Conservation (phyloP, 345 rosid genomes). For the Anastatica hierochuntica region DNA sequence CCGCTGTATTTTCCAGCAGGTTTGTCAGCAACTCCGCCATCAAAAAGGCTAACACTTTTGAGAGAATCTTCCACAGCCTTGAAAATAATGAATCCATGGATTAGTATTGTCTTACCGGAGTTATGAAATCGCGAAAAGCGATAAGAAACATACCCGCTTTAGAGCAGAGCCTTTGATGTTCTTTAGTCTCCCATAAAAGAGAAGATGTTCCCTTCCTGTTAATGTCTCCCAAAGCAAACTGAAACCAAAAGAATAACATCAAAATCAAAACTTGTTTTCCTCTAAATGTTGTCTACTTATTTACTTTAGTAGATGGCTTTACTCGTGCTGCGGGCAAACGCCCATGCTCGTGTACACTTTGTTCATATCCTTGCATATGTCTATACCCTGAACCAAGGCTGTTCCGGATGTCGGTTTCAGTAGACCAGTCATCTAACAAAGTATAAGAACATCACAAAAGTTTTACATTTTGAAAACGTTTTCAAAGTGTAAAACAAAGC, state of each 20-base stretch:
- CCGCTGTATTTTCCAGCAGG: constrained; percentile 89
- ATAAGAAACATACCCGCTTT: constrained; percentile 33
- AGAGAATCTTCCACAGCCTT: constrained; percentile 98
- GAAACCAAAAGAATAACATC: constrained; percentile 5
- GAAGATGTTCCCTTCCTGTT: constrained; percentile 83
- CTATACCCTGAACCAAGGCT: constrained; percentile 68
- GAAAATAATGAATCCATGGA: constrained; percentile 4
- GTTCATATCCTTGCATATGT: constrained; percentile 60
- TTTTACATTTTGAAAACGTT: not conserved
- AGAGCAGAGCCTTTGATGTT: constrained; percentile 66
- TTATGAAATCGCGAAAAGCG: not conserved
- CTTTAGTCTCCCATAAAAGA: constrained; percentile 93
- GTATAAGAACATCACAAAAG: not conserved
- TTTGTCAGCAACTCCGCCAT: constrained; percentile 85
- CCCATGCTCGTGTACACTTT: constrained; percentile 82
- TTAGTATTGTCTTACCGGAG: not conserved
- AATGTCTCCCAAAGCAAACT: constrained; percentile 93
- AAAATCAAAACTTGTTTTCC: no score
- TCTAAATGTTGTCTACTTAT: no score
- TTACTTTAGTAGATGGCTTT: no score
- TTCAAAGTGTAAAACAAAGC: not conserved
- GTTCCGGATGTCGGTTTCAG: constrained; percentile 68
- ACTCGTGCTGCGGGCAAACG: constrained; percentile 97
- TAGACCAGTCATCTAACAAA: constrained; percentile 78
- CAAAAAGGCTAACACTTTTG: constrained; percentile 53